phyloP scores from a whole-genome alignment of 306 rosid species.

The Casuarina cunninghamiana region DNA sequence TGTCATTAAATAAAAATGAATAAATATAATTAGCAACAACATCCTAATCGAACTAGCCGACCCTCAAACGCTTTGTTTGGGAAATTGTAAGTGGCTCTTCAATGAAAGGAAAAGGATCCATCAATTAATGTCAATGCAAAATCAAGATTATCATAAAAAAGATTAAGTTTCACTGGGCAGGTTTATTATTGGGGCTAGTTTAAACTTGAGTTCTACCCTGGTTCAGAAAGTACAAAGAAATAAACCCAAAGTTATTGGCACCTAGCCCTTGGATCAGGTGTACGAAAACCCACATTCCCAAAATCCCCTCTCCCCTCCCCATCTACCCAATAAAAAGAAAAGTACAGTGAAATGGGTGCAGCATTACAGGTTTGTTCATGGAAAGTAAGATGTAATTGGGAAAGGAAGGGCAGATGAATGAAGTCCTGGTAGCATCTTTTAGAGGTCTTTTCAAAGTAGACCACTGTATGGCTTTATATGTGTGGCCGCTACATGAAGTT shows the following conservation, averaged over 20 bases:
- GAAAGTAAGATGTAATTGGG: neutral
- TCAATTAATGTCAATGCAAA: neutral
- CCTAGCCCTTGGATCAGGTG: no score
- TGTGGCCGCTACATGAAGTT: neutral
- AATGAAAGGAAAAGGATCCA: neutral
- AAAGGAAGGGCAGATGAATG: no score
- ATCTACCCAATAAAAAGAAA: no score
- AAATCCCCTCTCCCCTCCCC: no score
- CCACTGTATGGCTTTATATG: neutral
- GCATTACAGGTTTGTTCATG: neutral
- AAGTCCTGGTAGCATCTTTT: neutral
- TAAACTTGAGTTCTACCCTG: neutral
- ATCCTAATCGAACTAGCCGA: neutral
- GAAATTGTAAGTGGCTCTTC: neutral
- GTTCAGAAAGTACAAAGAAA: neutral
- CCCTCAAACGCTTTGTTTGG: no score
- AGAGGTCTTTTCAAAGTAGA: neutral
- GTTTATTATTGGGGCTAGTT: neutral
- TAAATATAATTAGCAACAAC: neutral
- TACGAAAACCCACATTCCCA: no score
- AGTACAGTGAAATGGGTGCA: neutral
- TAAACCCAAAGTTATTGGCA: no score
- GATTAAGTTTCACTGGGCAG: neutral
- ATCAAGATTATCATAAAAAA: neutral
- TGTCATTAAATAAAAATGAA: constrained; percentile 2